Evolutionary conservation across 83 land plant species (phyloP).

Genomic region (Isoetes engelmannii): DNA sequence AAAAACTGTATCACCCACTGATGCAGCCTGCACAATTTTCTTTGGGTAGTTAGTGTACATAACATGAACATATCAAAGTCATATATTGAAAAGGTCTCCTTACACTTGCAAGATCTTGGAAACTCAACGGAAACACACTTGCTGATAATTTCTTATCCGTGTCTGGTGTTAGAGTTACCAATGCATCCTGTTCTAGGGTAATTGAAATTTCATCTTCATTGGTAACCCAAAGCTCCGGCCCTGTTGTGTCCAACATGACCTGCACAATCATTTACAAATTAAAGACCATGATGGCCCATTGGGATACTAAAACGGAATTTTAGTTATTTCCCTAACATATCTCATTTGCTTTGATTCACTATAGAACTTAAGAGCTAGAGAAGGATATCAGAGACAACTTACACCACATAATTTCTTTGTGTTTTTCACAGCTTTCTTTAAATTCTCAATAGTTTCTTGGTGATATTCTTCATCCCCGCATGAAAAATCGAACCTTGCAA

Average conservation of each 20-base stretch:
- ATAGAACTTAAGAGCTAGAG: background rate
- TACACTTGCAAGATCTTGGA: background rate
- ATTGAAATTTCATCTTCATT: slow-evolving; percentile 4
- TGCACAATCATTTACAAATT: background rate
- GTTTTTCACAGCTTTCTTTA: slow-evolving; percentile 43
- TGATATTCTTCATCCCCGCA: slow-evolving; percentile 47
- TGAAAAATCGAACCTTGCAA: slow-evolving; percentile 72
- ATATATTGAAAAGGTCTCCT: background rate
- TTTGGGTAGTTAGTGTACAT: background rate
- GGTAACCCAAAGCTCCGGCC: slow-evolving; percentile 5
- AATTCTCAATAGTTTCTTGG: slow-evolving; percentile 59
- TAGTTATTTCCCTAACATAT: background rate
- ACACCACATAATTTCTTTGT: slow-evolving; percentile 54
- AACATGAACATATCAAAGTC: no score
- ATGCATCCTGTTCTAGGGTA: slow-evolving; percentile 2
- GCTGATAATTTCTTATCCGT: background rate
- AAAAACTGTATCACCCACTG: slow-evolving; percentile 2
- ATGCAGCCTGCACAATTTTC: background rate
- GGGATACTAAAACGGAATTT: background rate
- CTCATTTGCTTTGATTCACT: background rate
- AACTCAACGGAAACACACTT: background rate
- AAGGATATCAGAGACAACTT: background rate
- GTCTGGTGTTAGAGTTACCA: slow-evolving; percentile 1
- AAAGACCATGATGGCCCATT: background rate
- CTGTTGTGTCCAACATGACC: slow-evolving; percentile 8